Percentiles rank a stretch among this genome's conserved stretches.
phyloP scores from a whole-genome alignment of 345 rosid genomes.

The Lenwebbia sp. region DNA sequence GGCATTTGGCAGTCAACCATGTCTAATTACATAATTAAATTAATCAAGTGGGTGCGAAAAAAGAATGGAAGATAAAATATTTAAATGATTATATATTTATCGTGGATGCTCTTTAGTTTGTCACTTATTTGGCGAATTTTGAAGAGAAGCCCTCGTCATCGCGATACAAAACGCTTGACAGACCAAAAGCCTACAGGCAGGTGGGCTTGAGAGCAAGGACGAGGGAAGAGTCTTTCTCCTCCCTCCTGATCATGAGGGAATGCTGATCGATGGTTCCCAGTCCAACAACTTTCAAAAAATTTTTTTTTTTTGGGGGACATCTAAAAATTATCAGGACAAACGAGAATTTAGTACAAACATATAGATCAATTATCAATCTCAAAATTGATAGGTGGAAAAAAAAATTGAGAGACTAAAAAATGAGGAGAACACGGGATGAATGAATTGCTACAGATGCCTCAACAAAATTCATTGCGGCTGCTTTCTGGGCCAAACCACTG shows the following conservation, averaged over 20 bases:
- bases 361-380: not conserved
- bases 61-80: too few species aligned
- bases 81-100: too few species aligned
- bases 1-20: not conserved
- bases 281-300: not conserved
- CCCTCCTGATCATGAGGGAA: not conserved
- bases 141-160: too few species aligned
- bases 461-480: slow-evolving; percentile 10
- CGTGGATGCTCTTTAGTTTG: too few species aligned
- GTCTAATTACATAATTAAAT: too few species aligned
- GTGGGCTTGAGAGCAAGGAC: too few species aligned
- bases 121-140: too few species aligned
- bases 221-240: too few species aligned
- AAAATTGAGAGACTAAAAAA: not conserved
- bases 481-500: slow-evolving; percentile 14
- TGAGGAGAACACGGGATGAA: slow-evolving; percentile 26
- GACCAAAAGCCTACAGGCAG: too few species aligned
- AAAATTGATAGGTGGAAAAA: not conserved
- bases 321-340: not conserved
- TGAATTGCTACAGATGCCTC: slow-evolving; percentile 39
- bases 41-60: too few species aligned
- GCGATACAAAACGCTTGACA: too few species aligned
- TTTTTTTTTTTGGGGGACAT: not conserved
- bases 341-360: not conserved
- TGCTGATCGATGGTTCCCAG: not conserved